These are phyloP conservation scores for Cladophialophora psammophila DNA, from an alignment of 2,329 filamentous ascomycete genomes.

Conservation along the genomic window DNA sequence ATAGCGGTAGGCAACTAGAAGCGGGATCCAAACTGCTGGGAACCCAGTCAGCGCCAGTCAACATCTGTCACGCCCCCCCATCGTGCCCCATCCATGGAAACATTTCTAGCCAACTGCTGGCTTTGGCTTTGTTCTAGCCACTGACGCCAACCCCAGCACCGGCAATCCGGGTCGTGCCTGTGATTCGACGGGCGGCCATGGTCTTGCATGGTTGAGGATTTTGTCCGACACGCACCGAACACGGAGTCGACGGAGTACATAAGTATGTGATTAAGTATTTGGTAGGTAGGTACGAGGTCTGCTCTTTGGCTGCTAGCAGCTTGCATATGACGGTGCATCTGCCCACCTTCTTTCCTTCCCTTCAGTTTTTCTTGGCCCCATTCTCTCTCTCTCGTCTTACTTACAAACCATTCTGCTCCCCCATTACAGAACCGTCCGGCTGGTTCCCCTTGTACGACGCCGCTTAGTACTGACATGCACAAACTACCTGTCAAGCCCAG, in stretches of 20 bases:
- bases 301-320: no score
- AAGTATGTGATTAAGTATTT: no score
- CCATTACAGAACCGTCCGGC: not conserved
- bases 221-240: not conserved
- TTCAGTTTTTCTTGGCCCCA: no score
- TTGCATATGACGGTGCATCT: no score
- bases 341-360: no score
- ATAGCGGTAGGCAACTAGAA: not conserved
- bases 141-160: not conserved
- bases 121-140: no score
- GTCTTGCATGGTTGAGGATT: not conserved
- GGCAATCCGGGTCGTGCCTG: not conserved
- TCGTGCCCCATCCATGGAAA: not conserved
- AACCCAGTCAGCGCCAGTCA: not conserved
- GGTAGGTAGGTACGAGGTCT: no score
- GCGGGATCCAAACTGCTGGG: slow-evolving; percentile 6
- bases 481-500: not conserved
- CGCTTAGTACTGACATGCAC: not conserved
- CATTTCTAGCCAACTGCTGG: not conserved
- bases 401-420: not conserved
- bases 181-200: not conserved
- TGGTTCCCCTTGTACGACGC: not conserved
- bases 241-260: no score
- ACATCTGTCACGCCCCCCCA: not conserved
- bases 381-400: no score